A percentile compares a stretch with the other conserved stretches of the same genome.
These are phyloP conservation scores for Collybia sp. DNA, from an alignment of 768 basidiomycete genomes.

Conservation along the genomic window DNA sequence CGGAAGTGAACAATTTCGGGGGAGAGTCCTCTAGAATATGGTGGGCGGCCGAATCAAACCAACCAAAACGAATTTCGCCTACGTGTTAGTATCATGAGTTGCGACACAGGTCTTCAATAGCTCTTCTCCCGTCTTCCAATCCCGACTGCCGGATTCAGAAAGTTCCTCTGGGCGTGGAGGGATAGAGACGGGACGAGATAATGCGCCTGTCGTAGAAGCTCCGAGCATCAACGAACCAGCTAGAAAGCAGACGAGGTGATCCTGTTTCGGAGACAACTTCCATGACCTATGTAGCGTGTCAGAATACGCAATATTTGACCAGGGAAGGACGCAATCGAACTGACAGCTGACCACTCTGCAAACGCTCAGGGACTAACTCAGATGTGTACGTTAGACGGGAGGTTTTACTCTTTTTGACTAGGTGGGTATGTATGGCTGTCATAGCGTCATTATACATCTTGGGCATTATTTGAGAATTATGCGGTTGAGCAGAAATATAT, in stretches of 20 bases:
- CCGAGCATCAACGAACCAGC: slow-evolving; percentile 90
- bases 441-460: slow-evolving; percentile 90
- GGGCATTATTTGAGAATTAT: not conserved
- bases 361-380: slow-evolving; percentile 67
- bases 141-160: slow-evolving; percentile 56
- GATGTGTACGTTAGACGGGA: slow-evolving; percentile 68
- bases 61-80: slow-evolving; percentile 42
- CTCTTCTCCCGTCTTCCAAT: slow-evolving; percentile 81
- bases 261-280: slow-evolving; percentile 81
- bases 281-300: slow-evolving; percentile 44
- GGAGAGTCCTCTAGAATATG: slow-evolving; percentile 58
- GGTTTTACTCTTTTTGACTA: slow-evolving; percentile 59
- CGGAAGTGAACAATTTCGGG: slow-evolving; percentile 89
- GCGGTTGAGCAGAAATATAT: not conserved
- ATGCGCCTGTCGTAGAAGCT: slow-evolving; percentile 60
- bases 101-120: slow-evolving; percentile 85
- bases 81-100: slow-evolving; percentile 69
- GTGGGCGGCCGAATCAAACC: not conserved
- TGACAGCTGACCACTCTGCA: slow-evolving; percentile 29
- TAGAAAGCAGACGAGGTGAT: slow-evolving; percentile 95
- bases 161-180: slow-evolving; percentile 63
- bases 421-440: slow-evolving; percentile 68
- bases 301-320: slow-evolving; percentile 1
- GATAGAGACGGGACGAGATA: slow-evolving; percentile 46
- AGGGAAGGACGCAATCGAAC: slow-evolving; percentile 1